phyloP scores from a whole-genome alignment of 2,329 filamentous ascomycete genomes.

The Alternaria sp. region DNA sequence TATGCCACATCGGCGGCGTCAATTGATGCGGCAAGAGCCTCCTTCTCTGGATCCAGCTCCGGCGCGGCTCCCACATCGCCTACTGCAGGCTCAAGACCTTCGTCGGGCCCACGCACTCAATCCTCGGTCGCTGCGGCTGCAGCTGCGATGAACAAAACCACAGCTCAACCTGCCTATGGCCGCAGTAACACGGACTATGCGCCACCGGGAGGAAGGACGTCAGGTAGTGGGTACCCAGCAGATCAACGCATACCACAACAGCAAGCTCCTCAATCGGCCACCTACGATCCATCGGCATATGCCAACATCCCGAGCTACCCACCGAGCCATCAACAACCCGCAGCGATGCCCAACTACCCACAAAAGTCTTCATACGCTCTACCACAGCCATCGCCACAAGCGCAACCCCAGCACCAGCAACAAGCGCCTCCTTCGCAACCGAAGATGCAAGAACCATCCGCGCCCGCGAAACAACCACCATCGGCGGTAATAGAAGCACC shows the following conservation, averaged over 20 bases:
- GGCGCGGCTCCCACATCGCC: constrained; percentile 55
- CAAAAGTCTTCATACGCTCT: constrained; percentile 45
- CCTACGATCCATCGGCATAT: constrained; percentile 81
- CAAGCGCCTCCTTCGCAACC: constrained; percentile 53
- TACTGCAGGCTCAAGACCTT: constrained; percentile 53
- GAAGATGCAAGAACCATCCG: constrained; percentile 25
- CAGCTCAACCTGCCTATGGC: constrained; percentile 52
- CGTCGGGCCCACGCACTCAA: constrained; percentile 56
- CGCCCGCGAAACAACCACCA: constrained; percentile 44
- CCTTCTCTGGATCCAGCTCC: constrained; percentile 47
- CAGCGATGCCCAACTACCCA: constrained; percentile 38
- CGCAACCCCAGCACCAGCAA: constrained; percentile 59
- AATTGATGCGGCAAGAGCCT: constrained; percentile 56
- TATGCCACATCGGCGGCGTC: constrained; percentile 51
- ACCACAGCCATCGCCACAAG: constrained; percentile 55
- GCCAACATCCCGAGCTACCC: constrained; percentile 56
- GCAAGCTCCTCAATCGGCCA: constrained; percentile 59
- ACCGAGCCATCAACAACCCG: constrained; percentile 39
- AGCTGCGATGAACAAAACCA: constrained; percentile 52
- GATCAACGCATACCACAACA: constrained; percentile 50
- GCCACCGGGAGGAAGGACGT: constrained; percentile 36
- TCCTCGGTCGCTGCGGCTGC: constrained; percentile 56
- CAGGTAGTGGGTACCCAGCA: constrained; percentile 45
- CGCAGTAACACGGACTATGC: constrained; percentile 54
- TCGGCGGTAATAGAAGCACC: constrained; percentile 41